Base-by-base conservation (phyloP, 352 stramenopile genomes). In the Pythium aphanidermatum region DNA sequence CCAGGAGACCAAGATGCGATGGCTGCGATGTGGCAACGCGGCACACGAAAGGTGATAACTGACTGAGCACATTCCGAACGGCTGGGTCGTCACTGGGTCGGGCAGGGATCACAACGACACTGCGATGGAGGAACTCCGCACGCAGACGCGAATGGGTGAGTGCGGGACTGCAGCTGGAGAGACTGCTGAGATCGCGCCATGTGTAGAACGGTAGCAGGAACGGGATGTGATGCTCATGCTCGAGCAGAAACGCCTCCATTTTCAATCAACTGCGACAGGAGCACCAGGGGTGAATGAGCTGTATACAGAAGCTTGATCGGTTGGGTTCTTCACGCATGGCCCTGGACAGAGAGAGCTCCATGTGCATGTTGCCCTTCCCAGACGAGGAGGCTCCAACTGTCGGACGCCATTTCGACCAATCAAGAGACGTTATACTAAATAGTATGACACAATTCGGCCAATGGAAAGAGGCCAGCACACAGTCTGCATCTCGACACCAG, bases 211-310 rank as follows among this genome's bases (percentile, higher is more conserved):
- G 21, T n/a, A 45, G 21, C 5, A 45, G 8, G 10, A 45, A 27
- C 38, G 38, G 24, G 5, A 45, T 19, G 17, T 45, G 38, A 10
- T 32, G 38, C 20, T 6, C 21, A 4, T 32, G 20, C 4, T 32
- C 38, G 21, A 45, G 38, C 38, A 45, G 38, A 27, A 45, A 45
- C n/a, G n/a, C 8, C 38, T 45, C 38, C 38, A 45, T 45, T 9
- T 36, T 4, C 5, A 20, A 5, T 36, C 5, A 36, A 13, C 31
- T n/a, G n/a, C n/a, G n/a, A n/a, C n/a, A n/a, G n/a, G n/a, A n/a
- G n/a, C n/a, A n/a, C n/a, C n/a, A n/a, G n/a, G n/a, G n/a, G n/a
- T n/a, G n/a, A n/a, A n/a, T n/a, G n/a, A n/a, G n/a, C n/a, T n/a
- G n/a, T n/a, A n/a, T n/a, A n/a, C n/a, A n/a, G n/a, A n/a, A n/a